Evolutionary conservation across 257 asterid genomes (phyloP).

Genomic region (Asclepias syriaca): DNA sequence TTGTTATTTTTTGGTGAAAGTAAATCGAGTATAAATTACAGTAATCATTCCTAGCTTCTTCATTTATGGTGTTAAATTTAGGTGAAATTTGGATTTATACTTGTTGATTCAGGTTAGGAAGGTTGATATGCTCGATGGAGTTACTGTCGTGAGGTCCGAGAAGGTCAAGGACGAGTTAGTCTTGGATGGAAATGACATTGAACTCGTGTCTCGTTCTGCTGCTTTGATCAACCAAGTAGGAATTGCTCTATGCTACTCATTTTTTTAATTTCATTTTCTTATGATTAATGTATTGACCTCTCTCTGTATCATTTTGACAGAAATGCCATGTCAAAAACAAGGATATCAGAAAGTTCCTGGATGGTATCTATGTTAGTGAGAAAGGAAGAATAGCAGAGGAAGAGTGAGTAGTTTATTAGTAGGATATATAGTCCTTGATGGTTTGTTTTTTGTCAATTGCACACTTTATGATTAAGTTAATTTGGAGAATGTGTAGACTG

Average conservation of each 20-base stretch:
- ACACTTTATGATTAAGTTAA: constrained; percentile 7
- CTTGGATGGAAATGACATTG: constrained; percentile 78
- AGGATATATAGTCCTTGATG: constrained; percentile 2
- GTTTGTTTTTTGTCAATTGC: constrained; percentile 15
- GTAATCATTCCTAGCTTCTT: background rate
- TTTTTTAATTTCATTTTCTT: background rate
- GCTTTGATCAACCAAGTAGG: constrained; percentile 74
- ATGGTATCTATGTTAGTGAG: constrained; percentile 82
- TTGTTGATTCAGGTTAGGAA: constrained; percentile 53
- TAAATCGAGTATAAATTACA: background rate
- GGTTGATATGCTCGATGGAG: constrained; percentile 87
- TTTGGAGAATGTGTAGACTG: constrained; percentile 6
- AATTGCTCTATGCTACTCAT: no score
- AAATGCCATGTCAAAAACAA: constrained; percentile 88
- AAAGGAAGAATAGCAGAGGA: constrained; percentile 64
- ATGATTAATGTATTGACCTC: background rate
- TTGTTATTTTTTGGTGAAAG: background rate
- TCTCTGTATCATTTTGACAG: constrained; percentile 24
- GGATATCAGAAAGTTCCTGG: constrained; percentile 80
- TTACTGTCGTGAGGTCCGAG: constrained; percentile 62
- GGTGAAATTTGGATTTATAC: background rate
- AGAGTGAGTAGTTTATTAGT: constrained; percentile 29
- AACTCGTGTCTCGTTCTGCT: constrained; percentile 69
- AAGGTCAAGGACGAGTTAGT: constrained; percentile 79
- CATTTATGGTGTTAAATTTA: background rate